Evolutionary conservation across 805 yeast genomes (phyloP), one percentile per base, ranked within the genome.

Genomic region (Kurtzmaniella cleridarum): DNA sequence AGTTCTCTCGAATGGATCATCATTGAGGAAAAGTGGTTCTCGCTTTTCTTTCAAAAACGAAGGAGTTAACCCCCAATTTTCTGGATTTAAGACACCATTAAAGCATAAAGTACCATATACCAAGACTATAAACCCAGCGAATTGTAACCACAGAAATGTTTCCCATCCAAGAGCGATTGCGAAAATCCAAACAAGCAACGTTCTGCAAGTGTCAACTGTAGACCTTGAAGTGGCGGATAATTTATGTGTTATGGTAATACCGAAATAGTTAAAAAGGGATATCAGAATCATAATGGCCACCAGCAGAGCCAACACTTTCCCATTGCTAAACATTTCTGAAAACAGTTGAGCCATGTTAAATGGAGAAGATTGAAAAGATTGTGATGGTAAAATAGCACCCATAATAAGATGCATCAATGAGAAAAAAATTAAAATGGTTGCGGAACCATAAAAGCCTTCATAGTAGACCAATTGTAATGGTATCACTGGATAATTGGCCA

Each of bases 161-260:
- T 85, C 93, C 95, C 93, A 85, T 3, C 91, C 93, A 45, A 84
- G 51, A 16, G 59, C 38, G 36, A 85, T 62, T 0, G 93, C 85
- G 7, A 82, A 73, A 1, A 80, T 29, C 95, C 95, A 85, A 13
- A 85, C 90, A 20, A 82, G 59, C 17, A 84, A 59, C 0, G 93
- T 84, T 46, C 95, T 70, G 42, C 84, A 80, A 0, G 89, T 80
- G 52, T 85, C 95, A 36, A 85, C 75, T 2, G 93, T 85, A 16
- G 88, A 79, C 52, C 93, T 69, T 2, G 90, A 72, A 1, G 95
- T 84, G 27, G 95, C 93, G 38, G 84, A 79, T 35, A 84, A 54
- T 34, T 62, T 60, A 36, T 75, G 69, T 2, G 95, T 85, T 29
- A 85, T 62, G 7, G 86, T 71, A 30, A 84, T 72, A 2, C 95